Evolutionary conservation across 2,329 filamentous ascomycete species (phyloP).

Genomic region (Coniella lustricola): DNA sequence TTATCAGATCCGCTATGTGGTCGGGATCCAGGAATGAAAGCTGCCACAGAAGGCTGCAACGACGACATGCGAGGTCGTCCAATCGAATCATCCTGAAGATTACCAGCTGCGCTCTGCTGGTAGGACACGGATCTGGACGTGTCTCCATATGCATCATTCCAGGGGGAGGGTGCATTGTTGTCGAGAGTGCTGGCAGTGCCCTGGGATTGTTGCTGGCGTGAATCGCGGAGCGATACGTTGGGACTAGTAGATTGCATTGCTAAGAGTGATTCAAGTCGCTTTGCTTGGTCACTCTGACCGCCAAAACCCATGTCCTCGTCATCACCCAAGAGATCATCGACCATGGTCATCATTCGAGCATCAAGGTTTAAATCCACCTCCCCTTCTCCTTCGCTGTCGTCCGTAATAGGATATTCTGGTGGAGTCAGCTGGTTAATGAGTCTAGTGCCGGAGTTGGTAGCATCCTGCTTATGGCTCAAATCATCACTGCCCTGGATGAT

Average conservation of each 20-base stretch:
- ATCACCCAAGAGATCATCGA: slow-evolving; percentile 38
- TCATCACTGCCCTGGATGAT: not conserved
- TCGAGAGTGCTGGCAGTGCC: not conserved
- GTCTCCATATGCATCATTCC: slow-evolving; percentile 2
- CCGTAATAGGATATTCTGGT: slow-evolving; percentile 1
- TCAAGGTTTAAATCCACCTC: slow-evolving; percentile 13
- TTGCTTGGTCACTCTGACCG: slow-evolving; percentile 32
- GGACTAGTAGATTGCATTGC: slow-evolving; percentile 48
- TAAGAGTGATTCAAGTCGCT: slow-evolving; percentile 38
- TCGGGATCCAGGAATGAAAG: slow-evolving; percentile 5
- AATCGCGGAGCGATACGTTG: slow-evolving; percentile 41
- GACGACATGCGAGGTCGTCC: slow-evolving; percentile 1
- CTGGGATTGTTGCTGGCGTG: slow-evolving; percentile 18
- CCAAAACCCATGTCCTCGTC: slow-evolving; percentile 6
- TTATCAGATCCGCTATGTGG: slow-evolving; percentile 6
- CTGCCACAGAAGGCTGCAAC: slow-evolving; percentile 8
- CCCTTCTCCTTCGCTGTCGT: slow-evolving; percentile 6
- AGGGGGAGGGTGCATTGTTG: not conserved
- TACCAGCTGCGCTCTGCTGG: not conserved
- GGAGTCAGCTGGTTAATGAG: not conserved
- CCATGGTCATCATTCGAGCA: slow-evolving; percentile 24
- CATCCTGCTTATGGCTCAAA: not conserved
- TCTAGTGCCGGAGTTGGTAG: not conserved
- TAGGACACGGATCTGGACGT: not conserved
- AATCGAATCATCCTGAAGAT: slow-evolving; percentile 1